Evolutionary conservation across 495 filamentous ascomycete species (phyloP).

Genomic region (Aspergillus affinis): DNA sequence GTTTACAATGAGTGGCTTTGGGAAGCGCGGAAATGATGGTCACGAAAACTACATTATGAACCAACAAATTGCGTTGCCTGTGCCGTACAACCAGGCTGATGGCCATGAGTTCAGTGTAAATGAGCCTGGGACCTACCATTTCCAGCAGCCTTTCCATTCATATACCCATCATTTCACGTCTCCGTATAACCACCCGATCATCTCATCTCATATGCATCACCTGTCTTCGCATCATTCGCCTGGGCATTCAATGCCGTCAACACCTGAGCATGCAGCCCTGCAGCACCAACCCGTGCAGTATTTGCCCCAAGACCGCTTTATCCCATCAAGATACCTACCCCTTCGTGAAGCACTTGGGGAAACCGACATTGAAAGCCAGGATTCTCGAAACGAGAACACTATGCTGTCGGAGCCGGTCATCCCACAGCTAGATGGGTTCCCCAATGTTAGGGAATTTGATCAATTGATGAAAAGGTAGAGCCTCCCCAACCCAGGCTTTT

Average conservation of each 20-base stretch:
- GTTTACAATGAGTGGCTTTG: constrained; percentile 36
- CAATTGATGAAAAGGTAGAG: constrained; percentile 52
- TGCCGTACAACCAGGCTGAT: constrained; percentile 35
- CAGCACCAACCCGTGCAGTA: constrained; percentile 36
- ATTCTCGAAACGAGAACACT: constrained; percentile 41
- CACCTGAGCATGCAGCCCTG: constrained; percentile 31
- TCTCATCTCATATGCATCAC: constrained; percentile 33
- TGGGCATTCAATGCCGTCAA: constrained; percentile 34
- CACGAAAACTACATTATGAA: constrained; percentile 41
- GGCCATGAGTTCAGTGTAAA: constrained; percentile 33
- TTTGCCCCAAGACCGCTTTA: constrained; percentile 36
- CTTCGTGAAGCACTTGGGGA: constrained; percentile 36
- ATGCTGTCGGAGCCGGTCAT: constrained; percentile 47
- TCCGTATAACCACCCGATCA: constrained; percentile 35
- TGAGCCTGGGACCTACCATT: constrained; percentile 36
- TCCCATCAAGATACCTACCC: constrained; percentile 38
- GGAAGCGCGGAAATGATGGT: constrained; percentile 36
- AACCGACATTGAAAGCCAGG: constrained; percentile 46
- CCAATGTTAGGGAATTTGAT: constrained; percentile 53
- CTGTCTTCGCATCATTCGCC: constrained; percentile 31
- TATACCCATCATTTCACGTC: constrained; percentile 37
- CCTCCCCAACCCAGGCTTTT: constrained; percentile 1
- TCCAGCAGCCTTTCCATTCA: constrained; percentile 38
- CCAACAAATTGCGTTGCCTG: constrained; percentile 35
- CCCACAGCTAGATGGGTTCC: constrained; percentile 51